A percentile compares a stretch with the other conserved stretches of the same genome.
These are phyloP conservation scores for Chrysoporthe deuterocubensis DNA, from an alignment of 2,329 filamentous ascomycete species.

Conservation along the genomic window DNA sequence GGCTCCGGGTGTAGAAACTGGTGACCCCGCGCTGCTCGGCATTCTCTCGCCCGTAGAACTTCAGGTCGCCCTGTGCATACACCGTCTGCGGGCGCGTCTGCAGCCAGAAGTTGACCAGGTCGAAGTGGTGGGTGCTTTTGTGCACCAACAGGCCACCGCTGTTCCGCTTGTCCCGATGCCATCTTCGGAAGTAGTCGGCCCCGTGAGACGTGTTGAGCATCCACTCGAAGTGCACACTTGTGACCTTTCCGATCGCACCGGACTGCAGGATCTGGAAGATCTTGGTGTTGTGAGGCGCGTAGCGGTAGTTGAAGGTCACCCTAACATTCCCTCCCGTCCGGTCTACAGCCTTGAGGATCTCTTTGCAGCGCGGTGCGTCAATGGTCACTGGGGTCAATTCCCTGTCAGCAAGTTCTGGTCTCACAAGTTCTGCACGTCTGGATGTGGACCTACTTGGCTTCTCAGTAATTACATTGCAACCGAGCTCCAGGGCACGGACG, in stretches of 20 bases:
- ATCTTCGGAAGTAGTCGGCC: constrained; percentile 66
- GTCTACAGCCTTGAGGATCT: constrained; percentile 59
- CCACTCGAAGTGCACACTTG: constrained; percentile 66
- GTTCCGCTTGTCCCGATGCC: constrained; percentile 65
- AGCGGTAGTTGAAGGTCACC: constrained; percentile 68
- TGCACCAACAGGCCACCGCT: constrained; percentile 63
- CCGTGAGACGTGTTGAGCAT: constrained; percentile 65
- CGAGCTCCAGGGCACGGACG: constrained; percentile 60
- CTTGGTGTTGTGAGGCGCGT: constrained; percentile 67
- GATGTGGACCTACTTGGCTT: constrained; percentile 51
- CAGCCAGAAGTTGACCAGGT: constrained; percentile 67
- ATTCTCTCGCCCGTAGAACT: constrained; percentile 66
- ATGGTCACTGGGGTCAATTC: constrained; percentile 52
- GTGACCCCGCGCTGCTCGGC: constrained; percentile 58
- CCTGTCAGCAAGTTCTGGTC: background rate
- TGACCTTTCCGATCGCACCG: constrained; percentile 60
- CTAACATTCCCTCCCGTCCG: constrained; percentile 53
- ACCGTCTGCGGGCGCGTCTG: constrained; percentile 58
- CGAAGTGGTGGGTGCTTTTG: constrained; percentile 67
- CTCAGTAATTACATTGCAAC: constrained; percentile 64
- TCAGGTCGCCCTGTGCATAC: constrained; percentile 61
- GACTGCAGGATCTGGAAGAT: constrained; percentile 57
- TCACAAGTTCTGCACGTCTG: background rate
- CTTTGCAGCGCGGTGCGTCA: constrained; percentile 56
- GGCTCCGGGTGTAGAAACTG: constrained; percentile 54